These are phyloP conservation scores for Prunus armeniaca DNA, from an alignment of 306 rosid genomes.

Conservation along the genomic window DNA sequence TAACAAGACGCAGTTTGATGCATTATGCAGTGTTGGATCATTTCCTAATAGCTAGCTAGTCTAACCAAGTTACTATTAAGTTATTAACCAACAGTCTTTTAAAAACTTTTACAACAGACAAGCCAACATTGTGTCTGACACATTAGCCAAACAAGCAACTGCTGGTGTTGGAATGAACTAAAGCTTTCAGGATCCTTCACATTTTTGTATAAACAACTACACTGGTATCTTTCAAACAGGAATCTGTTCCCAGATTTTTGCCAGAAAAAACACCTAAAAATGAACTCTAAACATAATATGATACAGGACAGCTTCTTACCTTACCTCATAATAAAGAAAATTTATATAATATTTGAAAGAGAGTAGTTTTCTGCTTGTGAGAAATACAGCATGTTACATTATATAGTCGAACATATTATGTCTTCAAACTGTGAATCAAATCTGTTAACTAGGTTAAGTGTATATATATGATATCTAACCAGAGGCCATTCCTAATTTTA, in stretches of 20 bases:
- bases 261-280: background rate
- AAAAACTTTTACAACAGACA: background rate
- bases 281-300: background rate
- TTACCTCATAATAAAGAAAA: background rate
- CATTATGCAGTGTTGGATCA: background rate
- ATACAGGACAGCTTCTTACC: background rate
- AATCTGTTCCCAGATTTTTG: background rate
- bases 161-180: background rate
- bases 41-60: background rate
- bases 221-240: no score
- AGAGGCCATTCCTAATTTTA: no score
- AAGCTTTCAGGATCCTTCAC: background rate
- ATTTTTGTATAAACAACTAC: no score
- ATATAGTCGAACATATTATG: background rate
- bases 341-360: background rate
- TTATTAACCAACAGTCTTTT: background rate
- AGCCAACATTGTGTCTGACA: background rate
- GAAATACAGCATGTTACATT: background rate
- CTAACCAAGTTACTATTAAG: no score
- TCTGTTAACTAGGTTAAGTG: no score
- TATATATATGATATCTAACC: no score
- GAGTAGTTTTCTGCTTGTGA: background rate
- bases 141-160: background rate
- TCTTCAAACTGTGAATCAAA: no score
- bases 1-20: background rate